Percentiles rank a stretch among this genome's conserved stretches.
These are phyloP conservation scores for Naganishia albida DNA, from an alignment of 1,284 basidiomycete species.

Conservation along the genomic window DNA sequence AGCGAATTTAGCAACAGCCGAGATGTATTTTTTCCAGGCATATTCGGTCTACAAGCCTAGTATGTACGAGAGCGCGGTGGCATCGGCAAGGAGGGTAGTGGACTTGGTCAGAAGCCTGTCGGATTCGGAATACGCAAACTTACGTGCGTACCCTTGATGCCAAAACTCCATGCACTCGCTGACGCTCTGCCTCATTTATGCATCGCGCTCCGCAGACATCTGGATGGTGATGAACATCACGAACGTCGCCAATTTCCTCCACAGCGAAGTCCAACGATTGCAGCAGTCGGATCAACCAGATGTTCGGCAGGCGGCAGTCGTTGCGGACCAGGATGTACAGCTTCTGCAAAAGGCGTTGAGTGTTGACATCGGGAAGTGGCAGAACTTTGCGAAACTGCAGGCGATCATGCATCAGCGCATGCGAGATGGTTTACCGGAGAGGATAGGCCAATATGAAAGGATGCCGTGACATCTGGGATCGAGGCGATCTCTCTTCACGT, in stretches of 20 bases:
- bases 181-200: not conserved
- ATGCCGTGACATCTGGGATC: not conserved
- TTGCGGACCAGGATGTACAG: conserved; percentile 40
- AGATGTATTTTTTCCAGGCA: conserved; percentile 46
- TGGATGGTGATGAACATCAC: conserved; percentile 41
- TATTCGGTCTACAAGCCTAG: conserved; percentile 38
- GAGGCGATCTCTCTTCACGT: not conserved
- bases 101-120: conserved; percentile 36
- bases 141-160: conserved; percentile 38
- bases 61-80: conserved; percentile 40
- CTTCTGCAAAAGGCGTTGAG: conserved; percentile 36
- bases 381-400: conserved; percentile 42
- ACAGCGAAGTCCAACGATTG: conserved; percentile 41
- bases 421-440: conserved; percentile 42
- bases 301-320: conserved; percentile 29
- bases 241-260: conserved; percentile 41
- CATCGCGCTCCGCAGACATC: conserved; percentile 36
- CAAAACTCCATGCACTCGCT: not conserved
- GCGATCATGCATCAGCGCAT: conserved; percentile 40
- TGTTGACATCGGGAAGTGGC: conserved; percentile 38
- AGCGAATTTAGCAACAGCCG: conserved; percentile 42
- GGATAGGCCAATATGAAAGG: conserved; percentile 46
- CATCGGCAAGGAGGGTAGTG: conserved; percentile 42
- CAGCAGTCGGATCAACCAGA: conserved; percentile 23
- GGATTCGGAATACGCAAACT: conserved; percentile 39